Conservation (phyloP, 495 filamentous ascomycete genomes). For the Daldinia decipiens region DNA sequence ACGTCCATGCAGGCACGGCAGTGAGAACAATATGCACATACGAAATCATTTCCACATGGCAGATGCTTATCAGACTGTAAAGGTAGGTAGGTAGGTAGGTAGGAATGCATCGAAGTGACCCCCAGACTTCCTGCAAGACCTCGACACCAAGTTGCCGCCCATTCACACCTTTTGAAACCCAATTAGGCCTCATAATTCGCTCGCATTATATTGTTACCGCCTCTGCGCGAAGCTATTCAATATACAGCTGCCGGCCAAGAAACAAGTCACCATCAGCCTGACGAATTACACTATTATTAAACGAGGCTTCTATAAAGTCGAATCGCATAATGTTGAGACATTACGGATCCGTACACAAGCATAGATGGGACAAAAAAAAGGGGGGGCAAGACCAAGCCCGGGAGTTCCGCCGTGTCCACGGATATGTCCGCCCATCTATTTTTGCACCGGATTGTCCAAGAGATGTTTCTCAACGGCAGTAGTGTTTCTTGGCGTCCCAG, state of each 20-base stretch:
- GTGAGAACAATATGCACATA: background rate
- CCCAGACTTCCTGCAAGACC: background rate
- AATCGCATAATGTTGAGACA: background rate
- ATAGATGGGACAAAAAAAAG: background rate
- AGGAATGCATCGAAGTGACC: background rate
- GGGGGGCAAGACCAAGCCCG: conserved; percentile 2
- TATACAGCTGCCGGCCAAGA: conserved; percentile 1
- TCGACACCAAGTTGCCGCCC: background rate
- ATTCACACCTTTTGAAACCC: background rate
- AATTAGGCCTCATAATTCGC: background rate
- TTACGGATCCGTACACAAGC: background rate
- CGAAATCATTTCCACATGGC: background rate
- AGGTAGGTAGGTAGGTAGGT: background rate
- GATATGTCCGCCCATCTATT: conserved; percentile 33
- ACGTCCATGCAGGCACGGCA: background rate
- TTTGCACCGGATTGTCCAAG: conserved; percentile 24
- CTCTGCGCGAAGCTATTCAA: background rate
- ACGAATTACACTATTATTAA: background rate
- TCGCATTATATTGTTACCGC: background rate
- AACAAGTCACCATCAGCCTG: background rate
- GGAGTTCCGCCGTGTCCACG: conserved; percentile 12
- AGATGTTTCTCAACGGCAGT: conserved; percentile 29
- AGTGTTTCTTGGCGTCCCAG: background rate
- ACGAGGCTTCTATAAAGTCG: background rate
- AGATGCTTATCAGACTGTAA: background rate